Evolutionary conservation across 805 yeast genomes (phyloP), one percentile per base, ranked within the genome.

Genomic region (Starmerella bombicola): DNA sequence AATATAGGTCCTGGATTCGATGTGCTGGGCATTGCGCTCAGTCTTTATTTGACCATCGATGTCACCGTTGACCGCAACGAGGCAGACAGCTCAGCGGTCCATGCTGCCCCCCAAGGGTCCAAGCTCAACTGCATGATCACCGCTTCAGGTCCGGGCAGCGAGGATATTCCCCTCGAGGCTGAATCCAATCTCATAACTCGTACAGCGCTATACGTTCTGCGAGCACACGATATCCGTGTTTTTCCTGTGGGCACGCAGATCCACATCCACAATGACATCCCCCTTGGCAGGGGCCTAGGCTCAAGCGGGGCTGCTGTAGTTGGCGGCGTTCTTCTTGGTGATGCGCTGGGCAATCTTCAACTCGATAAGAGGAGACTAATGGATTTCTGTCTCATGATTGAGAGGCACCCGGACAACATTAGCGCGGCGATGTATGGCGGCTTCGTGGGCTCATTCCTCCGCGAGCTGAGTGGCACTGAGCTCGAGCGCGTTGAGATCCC

Each of bases 371-470:
- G 74, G 53, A 70, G 97, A 53, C 71, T 91, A 76, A 67, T 91
- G 54, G 98, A 91, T 61, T 91, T 81, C 67, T 84, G 95, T 61
- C 70, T 91, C 53, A 82, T 91, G 91, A 86, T 91, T 51, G 98
- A 91, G 66, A 77, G 97, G 59, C 98, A 91, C 56, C 98, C 98
- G 26, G 98, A 91, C 63, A 91, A 91, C 61, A 86, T 91, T 55
- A 84, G 95, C 10, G 98, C 98, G 24, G 95, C 98, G 28, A 84
- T 91, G 95, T 80, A 86, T 78, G 98, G 98, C 45, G 96, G 98
- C 1, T 91, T 91, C 60, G 95, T 86, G 31, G 98, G 98, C 33
- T 84, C 95, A 3, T 91, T 80, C 61, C 70, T 91, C 56, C 74
- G 93, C 54, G 93, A 82, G 47, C 65, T 91, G 44, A 67, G 76